Evolutionary conservation across 805 yeast species (phyloP).

Genomic region (Wickerhamiella kazuoi): DNA sequence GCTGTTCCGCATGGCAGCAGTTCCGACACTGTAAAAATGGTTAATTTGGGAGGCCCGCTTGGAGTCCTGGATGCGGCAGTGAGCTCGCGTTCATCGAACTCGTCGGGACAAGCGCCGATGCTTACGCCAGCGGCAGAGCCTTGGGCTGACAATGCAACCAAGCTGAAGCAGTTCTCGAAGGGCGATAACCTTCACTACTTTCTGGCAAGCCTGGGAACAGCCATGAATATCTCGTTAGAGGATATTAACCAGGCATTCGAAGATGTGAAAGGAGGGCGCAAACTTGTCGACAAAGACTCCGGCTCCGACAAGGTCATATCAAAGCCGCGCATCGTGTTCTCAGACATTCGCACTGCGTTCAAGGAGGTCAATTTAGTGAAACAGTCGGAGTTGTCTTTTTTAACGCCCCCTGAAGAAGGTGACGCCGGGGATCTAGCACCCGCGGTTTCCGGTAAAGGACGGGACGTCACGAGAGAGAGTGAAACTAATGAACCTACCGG

Average conservation of each 20-base stretch:
- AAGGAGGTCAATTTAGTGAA: conserved; percentile 17
- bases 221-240: conserved; percentile 19
- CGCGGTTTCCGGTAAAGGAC: background rate
- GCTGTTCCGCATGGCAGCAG: background rate
- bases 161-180: conserved; percentile 16
- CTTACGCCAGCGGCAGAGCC: conserved; percentile 6
- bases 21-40: too few species aligned
- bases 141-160: conserved; percentile 11
- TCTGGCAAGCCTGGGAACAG: conserved; percentile 20
- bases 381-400: conserved; percentile 15
- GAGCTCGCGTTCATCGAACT: too few species aligned
- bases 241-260: conserved; percentile 11
- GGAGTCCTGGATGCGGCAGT: too few species aligned
- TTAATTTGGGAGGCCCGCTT: too few species aligned
- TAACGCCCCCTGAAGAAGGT: conserved; percentile 17
- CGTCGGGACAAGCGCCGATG: background rate
- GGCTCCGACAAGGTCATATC: background rate
- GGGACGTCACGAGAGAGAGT: background rate
- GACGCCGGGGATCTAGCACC: background rate
- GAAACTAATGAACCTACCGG: background rate
- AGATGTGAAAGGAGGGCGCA: conserved; percentile 5
- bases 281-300: background rate
- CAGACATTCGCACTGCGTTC: conserved; percentile 20
- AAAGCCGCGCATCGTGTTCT: conserved; percentile 16
- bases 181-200: conserved; percentile 19